Conservation (phyloP, 2,329 filamentous ascomycete species). For the Cladosporium colombiae region DNA sequence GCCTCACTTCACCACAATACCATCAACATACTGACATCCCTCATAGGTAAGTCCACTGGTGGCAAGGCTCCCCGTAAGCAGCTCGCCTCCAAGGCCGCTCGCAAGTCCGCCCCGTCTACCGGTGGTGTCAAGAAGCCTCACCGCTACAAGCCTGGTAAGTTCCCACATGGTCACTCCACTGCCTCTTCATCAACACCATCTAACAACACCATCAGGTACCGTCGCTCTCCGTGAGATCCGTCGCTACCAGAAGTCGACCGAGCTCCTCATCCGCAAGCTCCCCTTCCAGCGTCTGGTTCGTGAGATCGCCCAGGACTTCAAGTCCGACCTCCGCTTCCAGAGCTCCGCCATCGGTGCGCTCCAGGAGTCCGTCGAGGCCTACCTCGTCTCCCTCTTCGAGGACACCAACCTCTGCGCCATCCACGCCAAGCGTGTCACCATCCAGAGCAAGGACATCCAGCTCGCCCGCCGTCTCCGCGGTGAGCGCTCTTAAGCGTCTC, state of each 20-base stretch:
- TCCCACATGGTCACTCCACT: slow-evolving; percentile 22
- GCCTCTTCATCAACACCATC: slow-evolving; percentile 26
- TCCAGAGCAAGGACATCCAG: slow-evolving; percentile 92
- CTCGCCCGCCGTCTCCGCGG: slow-evolving; percentile 66
- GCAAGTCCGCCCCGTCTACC: slow-evolving; percentile 96
- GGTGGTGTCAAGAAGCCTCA: slow-evolving; percentile 65
- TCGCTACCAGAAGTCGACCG: slow-evolving; percentile 84
- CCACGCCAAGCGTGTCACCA: slow-evolving; percentile 93
- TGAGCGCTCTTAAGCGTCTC: slow-evolving; percentile 52
- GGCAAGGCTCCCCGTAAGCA: slow-evolving; percentile 83
- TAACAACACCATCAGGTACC: slow-evolving; percentile 57
- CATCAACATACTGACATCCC: slow-evolving; percentile 37
- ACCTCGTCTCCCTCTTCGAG: slow-evolving; percentile 94
- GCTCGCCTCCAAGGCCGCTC: slow-evolving; percentile 97
- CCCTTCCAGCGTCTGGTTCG: slow-evolving; percentile 79
- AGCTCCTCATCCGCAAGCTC: slow-evolving; percentile 78
- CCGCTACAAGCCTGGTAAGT: slow-evolving; percentile 54
- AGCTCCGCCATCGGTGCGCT: slow-evolving; percentile 90
- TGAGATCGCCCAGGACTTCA: slow-evolving; percentile 68
- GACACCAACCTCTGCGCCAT: slow-evolving; percentile 95
- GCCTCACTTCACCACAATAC: slow-evolving; percentile 14
- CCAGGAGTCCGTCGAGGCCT: slow-evolving; percentile 95
- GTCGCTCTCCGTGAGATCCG: slow-evolving; percentile 89
- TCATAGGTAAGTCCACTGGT: slow-evolving; percentile 70
- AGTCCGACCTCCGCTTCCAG: slow-evolving; percentile 85